Percentiles rank a stretch among this genome's conserved stretches.
Conservation (phyloP, 2,329 filamentous ascomycete genomes). For the Aspergillus tamarii region DNA sequence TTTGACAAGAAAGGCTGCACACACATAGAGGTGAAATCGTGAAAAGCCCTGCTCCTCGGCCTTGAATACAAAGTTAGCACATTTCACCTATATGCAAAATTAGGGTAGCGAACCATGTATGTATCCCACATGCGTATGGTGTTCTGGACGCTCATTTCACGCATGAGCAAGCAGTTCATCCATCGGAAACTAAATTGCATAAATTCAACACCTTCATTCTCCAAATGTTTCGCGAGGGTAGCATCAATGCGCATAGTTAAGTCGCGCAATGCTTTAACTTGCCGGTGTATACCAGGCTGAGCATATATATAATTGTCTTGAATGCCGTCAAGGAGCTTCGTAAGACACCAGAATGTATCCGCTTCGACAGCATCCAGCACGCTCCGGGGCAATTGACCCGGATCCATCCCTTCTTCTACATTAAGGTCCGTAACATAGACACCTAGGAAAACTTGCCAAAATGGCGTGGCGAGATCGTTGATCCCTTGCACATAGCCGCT, state of each 20-base stretch:
- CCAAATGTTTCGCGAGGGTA: constrained; percentile 81
- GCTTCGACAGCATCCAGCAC: constrained; percentile 97
- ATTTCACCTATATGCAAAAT: background rate
- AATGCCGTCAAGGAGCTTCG: constrained; percentile 96
- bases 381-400: constrained; percentile 84
- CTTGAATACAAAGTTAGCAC: constrained; percentile 52
- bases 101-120: constrained; percentile 70
- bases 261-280: constrained; percentile 86
- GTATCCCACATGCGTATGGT: constrained; percentile 99
- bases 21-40: constrained; percentile 97
- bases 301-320: constrained; percentile 99
- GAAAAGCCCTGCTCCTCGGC: constrained; percentile 98
- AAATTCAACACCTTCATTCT: constrained; percentile 91
- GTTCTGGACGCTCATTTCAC: constrained; percentile 93
- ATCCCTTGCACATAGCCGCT: constrained; percentile 98
- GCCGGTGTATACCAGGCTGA: constrained; percentile 93
- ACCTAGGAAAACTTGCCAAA: constrained; percentile 96
- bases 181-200: constrained; percentile 99
- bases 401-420: constrained; percentile 94
- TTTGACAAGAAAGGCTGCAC: constrained; percentile 95
- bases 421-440: constrained; percentile 93
- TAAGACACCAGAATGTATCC: constrained; percentile 97
- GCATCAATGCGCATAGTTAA: constrained; percentile 88
- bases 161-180: constrained; percentile 99
- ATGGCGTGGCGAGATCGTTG: constrained; percentile 95